phyloP scores from a whole-genome alignment of 2,329 filamentous ascomycete species.

The Paracoccidioides brasiliensis region DNA sequence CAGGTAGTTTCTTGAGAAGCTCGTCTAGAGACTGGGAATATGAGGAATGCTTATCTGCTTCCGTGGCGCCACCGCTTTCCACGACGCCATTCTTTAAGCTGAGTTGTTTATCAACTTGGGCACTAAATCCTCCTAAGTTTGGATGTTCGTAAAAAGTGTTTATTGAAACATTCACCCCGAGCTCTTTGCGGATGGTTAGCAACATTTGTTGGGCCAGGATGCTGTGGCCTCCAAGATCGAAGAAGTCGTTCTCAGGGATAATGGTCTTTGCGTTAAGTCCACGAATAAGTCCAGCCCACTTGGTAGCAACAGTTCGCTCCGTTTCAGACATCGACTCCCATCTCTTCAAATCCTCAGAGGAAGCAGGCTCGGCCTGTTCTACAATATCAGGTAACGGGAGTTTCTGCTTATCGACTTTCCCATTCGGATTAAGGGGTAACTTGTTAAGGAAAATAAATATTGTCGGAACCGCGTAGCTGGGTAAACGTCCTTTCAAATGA shows the following conservation, averaged over 20 bases:
- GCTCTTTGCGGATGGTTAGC: conserved; percentile 44
- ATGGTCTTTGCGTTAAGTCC: conserved; percentile 56
- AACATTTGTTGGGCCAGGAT: conserved; percentile 72
- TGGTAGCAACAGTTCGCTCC: conserved; percentile 53
- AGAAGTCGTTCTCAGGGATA: conserved; percentile 52
- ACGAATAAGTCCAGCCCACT: conserved; percentile 60
- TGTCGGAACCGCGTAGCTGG: conserved; percentile 56
- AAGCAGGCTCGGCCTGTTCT: conserved; percentile 40
- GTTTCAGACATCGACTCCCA: conserved; percentile 36
- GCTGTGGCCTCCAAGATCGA: conserved; percentile 68
- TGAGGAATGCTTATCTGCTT: conserved; percentile 36
- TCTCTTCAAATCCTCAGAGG: conserved; percentile 18
- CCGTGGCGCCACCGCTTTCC: conserved; percentile 31
- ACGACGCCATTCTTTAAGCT: conserved; percentile 32
- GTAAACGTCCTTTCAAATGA: conserved; percentile 3
- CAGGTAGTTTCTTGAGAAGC: conserved; percentile 38
- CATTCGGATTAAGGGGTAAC: conserved; percentile 66
- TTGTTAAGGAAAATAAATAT: conserved; percentile 59
- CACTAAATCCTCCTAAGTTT: conserved; percentile 34
- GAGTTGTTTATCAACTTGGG: conserved; percentile 40
- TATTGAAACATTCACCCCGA: conserved; percentile 13
- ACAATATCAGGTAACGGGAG: conserved; percentile 69
- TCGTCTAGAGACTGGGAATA: conserved; percentile 41
- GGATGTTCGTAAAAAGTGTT: conserved; percentile 11
- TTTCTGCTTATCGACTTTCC: conserved; percentile 67